Evolutionary conservation across 129 eudicot species (phyloP).

Genomic region (Glebionis coronaria): DNA sequence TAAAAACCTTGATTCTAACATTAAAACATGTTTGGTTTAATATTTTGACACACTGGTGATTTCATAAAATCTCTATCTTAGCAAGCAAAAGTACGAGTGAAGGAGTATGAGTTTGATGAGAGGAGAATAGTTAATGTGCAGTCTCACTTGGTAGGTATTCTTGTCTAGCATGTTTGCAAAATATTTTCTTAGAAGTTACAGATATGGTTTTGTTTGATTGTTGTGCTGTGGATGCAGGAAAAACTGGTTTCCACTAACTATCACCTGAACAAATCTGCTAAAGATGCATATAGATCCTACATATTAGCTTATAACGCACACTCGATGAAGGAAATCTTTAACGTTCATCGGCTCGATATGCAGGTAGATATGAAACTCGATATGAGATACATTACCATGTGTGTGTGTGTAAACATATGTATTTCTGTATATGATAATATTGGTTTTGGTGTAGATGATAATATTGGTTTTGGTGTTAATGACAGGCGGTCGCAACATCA

Average conservation of each 20-base stretch:
- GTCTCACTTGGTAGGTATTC: constrained; percentile 66
- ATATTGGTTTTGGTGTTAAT: neutral
- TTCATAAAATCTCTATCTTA: constrained; percentile 28
- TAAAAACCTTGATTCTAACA: too few species aligned
- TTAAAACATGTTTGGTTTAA: neutral
- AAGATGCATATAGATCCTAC: constrained; percentile 87
- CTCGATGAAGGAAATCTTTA: too few species aligned
- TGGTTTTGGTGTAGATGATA: too few species aligned
- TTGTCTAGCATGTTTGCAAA: neutral
- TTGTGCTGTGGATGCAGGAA: constrained; percentile 52
- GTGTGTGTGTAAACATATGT: neutral
- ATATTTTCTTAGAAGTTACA: neutral
- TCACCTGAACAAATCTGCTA: constrained; percentile 81
- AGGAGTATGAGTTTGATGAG: constrained; percentile 72
- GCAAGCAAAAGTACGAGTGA: constrained; percentile 83
- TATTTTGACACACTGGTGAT: neutral
- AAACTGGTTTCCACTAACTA: constrained; percentile 66
- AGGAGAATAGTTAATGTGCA: constrained; percentile 73
- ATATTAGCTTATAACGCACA: constrained; percentile 81
- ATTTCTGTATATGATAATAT: neutral
- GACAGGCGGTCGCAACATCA: constrained; percentile 89
- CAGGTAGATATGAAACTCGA: constrained; percentile 44
- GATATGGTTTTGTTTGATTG: neutral
- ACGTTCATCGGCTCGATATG: too few species aligned
- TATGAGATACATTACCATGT: too few species aligned